Conservation (phyloP, 2,329 filamentous ascomycete genomes). For the Colletotrichum higginsianum region DNA sequence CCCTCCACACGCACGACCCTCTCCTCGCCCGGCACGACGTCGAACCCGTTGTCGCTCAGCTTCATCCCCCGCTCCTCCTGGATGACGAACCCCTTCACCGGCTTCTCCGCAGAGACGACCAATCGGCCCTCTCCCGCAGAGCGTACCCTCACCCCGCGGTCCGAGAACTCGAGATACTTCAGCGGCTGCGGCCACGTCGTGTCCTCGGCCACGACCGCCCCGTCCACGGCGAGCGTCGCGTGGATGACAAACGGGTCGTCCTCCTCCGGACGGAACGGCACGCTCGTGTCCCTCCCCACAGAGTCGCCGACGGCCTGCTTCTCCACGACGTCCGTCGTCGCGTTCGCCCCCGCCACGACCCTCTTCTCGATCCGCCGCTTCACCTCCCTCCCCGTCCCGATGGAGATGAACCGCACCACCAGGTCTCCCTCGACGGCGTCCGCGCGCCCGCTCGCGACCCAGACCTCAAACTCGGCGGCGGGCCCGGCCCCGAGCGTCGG, state of each 20-base stretch:
- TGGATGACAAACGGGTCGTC: constrained; percentile 64
- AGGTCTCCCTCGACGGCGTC: constrained; percentile 48
- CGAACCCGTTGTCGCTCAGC: constrained; percentile 71
- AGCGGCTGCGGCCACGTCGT: constrained; percentile 74
- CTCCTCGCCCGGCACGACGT: constrained; percentile 66
- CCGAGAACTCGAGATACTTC: constrained; percentile 69
- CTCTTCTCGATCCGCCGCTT: constrained; percentile 44
- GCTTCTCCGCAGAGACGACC: constrained; percentile 56
- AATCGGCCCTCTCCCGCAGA: constrained; percentile 46
- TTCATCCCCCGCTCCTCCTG: constrained; percentile 61
- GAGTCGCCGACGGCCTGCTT: constrained; percentile 45
- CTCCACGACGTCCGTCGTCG: constrained; percentile 58
- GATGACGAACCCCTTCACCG: constrained; percentile 71
- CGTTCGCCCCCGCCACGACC: constrained; percentile 52
- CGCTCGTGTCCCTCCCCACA: constrained; percentile 37
- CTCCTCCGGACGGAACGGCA: constrained; percentile 53
- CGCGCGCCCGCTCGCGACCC: constrained; percentile 55
- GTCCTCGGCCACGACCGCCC: constrained; percentile 60
- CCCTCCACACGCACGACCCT: constrained; percentile 43
- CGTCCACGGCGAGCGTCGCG: constrained; percentile 57
- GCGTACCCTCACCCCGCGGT: constrained; percentile 56
- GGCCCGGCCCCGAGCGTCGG: constrained; percentile 53
- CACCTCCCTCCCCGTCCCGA: constrained; percentile 56
- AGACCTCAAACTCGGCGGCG: constrained; percentile 60
- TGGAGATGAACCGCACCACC: constrained; percentile 57